These are phyloP conservation scores for Hypoxylon fuscum DNA, from an alignment of 495 filamentous ascomycete species.

Conservation along the genomic window DNA sequence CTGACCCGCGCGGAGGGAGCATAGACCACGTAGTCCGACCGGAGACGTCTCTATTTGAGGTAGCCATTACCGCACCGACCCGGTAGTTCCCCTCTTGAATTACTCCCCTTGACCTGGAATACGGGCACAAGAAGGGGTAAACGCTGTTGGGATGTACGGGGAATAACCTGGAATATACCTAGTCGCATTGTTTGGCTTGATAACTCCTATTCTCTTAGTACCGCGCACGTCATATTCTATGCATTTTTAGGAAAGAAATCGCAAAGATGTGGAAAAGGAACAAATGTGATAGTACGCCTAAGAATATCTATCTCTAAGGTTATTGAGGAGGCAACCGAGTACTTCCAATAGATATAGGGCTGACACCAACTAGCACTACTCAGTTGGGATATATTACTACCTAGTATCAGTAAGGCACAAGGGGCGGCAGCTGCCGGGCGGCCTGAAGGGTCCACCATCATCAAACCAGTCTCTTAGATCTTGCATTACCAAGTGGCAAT, in stretches of 20 bases:
- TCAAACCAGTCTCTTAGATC: conserved; percentile 36
- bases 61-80: conserved; percentile 2
- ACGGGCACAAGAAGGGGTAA: not conserved
- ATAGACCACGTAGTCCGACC: conserved; percentile 15
- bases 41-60: conserved; percentile 26
- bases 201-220: too few relatives aligned
- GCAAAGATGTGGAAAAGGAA: too few relatives aligned
- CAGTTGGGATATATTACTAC: too few relatives aligned
- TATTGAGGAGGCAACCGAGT: not conserved
- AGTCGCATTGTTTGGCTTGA: not conserved
- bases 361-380: too few relatives aligned
- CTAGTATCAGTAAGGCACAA: too few relatives aligned
- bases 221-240: too few relatives aligned
- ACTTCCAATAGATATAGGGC: not conserved
- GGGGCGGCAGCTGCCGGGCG: conserved; percentile 36
- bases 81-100: conserved; percentile 7
- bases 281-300: too few relatives aligned
- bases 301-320: too few relatives aligned
- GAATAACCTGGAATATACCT: not conserved
- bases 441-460: conserved; percentile 28
- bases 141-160: not conserved
- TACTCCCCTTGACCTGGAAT: not conserved
- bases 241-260: too few relatives aligned
- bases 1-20: conserved; percentile 14
- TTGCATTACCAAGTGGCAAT: conserved; percentile 42